phyloP scores from a whole-genome alignment of 2,329 filamentous ascomycete species.

The Botrytis fragariae region DNA sequence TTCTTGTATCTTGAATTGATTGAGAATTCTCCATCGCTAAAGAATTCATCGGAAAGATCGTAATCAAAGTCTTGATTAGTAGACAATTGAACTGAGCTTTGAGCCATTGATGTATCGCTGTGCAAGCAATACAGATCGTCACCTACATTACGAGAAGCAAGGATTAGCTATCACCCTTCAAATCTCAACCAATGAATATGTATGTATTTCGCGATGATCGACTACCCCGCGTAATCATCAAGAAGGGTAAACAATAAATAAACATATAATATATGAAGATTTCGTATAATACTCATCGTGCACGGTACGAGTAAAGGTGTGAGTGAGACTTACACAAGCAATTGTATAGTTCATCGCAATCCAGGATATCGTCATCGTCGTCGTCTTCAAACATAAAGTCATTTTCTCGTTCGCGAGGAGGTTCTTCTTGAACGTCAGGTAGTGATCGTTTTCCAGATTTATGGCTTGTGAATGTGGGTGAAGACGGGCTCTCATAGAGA shows the following conservation, averaged over 20 bases:
- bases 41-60: slow-evolving; percentile 59
- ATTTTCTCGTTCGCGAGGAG: slow-evolving; percentile 61
- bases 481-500: slow-evolving; percentile 55
- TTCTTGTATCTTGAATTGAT: slow-evolving; percentile 52
- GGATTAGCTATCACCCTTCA: slow-evolving; percentile 15
- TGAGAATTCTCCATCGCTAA: slow-evolving; percentile 61
- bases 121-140: slow-evolving; percentile 60
- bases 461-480: slow-evolving; percentile 49
- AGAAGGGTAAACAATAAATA: neutral
- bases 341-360: slow-evolving; percentile 53
- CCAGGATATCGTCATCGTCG: slow-evolving; percentile 1
- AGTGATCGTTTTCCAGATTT: slow-evolving; percentile 65
- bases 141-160: slow-evolving; percentile 44
- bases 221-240: slow-evolving; percentile 18
- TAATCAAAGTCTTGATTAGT: slow-evolving; percentile 57
- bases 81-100: slow-evolving; percentile 39
- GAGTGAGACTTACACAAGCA: slow-evolving; percentile 67
- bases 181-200: slow-evolving; percentile 6
- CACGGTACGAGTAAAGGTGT: neutral
- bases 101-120: slow-evolving; percentile 41
- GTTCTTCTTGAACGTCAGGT: slow-evolving; percentile 83
- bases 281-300: neutral
- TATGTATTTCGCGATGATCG: slow-evolving; percentile 9
- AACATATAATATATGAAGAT: slow-evolving; percentile 19
- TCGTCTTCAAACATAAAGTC: slow-evolving; percentile 48